These are phyloP conservation scores for Tephrocybe sp. DNA, from an alignment of 768 basidiomycete genomes.

Conservation along the genomic window DNA sequence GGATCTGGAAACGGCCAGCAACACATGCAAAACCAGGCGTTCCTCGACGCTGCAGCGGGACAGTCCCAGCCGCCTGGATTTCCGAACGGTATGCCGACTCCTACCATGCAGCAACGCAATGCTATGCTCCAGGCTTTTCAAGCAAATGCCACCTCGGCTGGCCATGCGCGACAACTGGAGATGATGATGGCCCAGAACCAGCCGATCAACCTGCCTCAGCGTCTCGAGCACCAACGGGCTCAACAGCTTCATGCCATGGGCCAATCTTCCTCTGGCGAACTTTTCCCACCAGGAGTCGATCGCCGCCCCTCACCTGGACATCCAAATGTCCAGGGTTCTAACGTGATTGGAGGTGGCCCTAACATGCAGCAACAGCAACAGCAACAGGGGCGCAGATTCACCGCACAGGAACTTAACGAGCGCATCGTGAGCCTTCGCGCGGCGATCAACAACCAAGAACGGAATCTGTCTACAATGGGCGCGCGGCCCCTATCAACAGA, in stretches of 20 bases:
- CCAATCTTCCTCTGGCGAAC: constrained; percentile 45
- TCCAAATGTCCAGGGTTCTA: constrained; percentile 26
- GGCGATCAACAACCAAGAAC: constrained; percentile 12
- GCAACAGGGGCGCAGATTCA: constrained; percentile 8
- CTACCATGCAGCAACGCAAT: constrained; percentile 27
- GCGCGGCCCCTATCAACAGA: constrained; percentile 18
- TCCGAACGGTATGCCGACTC: constrained; percentile 33
- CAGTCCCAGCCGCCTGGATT: constrained; percentile 37
- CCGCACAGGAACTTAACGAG: constrained; percentile 16
- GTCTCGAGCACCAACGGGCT: constrained; percentile 22
- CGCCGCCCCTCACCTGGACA: constrained; percentile 53
- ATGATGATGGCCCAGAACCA: constrained; percentile 50
- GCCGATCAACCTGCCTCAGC: constrained; percentile 31
- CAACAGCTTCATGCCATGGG: constrained; percentile 32
- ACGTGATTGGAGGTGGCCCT: constrained; percentile 10
- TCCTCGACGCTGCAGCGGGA: constrained; percentile 32
- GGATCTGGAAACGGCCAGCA: constrained; percentile 30
- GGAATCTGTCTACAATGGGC: constrained; percentile 4
- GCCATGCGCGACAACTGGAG: constrained; percentile 42
- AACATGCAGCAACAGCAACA: constrained; percentile 12
- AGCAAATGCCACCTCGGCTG: constrained; percentile 26
- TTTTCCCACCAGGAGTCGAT: constrained; percentile 46
- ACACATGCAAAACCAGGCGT: constrained; percentile 24
- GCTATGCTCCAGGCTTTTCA: constrained; percentile 39
- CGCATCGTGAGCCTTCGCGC: constrained; percentile 10